Percentiles rank a stretch among this genome's conserved stretches.
These are phyloP conservation scores for Clarireedia homoeocarpa DNA, from an alignment of 2,329 filamentous ascomycete species.

Conservation along the genomic window DNA sequence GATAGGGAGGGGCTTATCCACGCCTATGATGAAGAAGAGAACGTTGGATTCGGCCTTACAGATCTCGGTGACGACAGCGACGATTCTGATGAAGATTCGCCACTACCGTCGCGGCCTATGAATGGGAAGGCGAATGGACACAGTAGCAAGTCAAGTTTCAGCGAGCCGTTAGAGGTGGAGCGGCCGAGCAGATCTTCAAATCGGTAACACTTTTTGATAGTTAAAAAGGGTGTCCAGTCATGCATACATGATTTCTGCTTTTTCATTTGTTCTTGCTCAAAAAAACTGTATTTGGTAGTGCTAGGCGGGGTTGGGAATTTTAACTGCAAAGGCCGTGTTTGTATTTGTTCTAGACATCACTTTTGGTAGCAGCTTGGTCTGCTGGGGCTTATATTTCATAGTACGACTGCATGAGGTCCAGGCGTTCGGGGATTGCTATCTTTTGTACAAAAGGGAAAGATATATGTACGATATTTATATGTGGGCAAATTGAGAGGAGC, in stretches of 20 bases:
- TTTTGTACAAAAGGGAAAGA: constrained; percentile 9
- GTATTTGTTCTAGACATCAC: constrained; percentile 5
- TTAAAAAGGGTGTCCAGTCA: background rate
- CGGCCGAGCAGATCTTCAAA: constrained; percentile 18
- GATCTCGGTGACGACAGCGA: constrained; percentile 75
- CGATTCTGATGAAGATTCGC: constrained; percentile 39
- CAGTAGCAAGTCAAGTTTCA: constrained; percentile 24
- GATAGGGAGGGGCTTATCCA: constrained; percentile 81
- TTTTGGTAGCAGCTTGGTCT: constrained; percentile 10
- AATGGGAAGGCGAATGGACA: constrained; percentile 25
- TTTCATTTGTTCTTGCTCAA: background rate
- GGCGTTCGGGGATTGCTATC: constrained; percentile 10
- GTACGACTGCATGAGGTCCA: constrained; percentile 10
- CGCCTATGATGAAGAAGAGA: constrained; percentile 79
- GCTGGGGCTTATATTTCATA: constrained; percentile 4
- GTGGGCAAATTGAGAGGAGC: constrained; percentile 4
- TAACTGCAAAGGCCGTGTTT: background rate
- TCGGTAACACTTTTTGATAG: constrained; percentile 16
- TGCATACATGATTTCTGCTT: too few species aligned
- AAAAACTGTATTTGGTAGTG: constrained; percentile 3
- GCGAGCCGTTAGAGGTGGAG: constrained; percentile 19
- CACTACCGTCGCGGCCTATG: constrained; percentile 10
- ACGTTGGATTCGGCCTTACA: constrained; percentile 63
- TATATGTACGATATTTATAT: constrained; percentile 13
- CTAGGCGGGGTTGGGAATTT: constrained; percentile 1